Base-by-base conservation (phyloP, 306 rosid species). In the Biancaea sappan region DNA sequence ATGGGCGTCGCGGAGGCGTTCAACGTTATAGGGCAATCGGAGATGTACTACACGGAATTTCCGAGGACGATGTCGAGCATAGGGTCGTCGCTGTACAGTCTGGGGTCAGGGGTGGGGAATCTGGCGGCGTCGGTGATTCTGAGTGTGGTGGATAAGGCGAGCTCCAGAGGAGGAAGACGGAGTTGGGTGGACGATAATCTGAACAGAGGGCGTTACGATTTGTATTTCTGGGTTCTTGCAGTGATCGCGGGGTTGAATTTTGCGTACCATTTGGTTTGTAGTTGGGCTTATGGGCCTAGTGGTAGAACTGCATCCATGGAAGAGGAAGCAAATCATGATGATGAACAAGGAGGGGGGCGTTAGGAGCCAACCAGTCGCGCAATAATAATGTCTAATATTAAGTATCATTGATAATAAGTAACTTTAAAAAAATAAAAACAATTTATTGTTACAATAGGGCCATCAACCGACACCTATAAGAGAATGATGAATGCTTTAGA, bases 1-100 rank as follows among this genome's bases (percentile, higher is more conserved):
- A 25, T 26, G 40, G 96, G 96, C 6, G 81, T 88, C 2, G 91
- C 85, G 7, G 92, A 90, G 73, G 96, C 96, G 52, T 83, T 86
- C 14, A 90, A 72, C 18, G 77, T 74, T 0, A 82, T 90, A 5
- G 96, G 84, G 29, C 92, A 90, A 67, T 78, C 85, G 2, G 96
- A 90, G 80, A 86, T 90, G 72, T 88, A 86, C 73, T 91, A 88
- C 58, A 66, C 87, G 0, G 93, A 88, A 73, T 88, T 91, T 26
- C 96, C 96, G 0, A 81, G 84, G 59, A 86, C 89, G 15, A 88
- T 91, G 94, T 83, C 93, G 16, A 88, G 96, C 54, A 77, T 91
- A 24, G 91, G 90, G 8, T 43, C 87, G 0, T 34, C 96, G 1
- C 72, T 91, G 8, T 79, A 73, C 25, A 83, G 83, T 16, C 59